Percentiles rank a stretch among this genome's conserved stretches.
phyloP scores from a whole-genome alignment of 2,329 filamentous ascomycete species.

The Fusarium sororula region DNA sequence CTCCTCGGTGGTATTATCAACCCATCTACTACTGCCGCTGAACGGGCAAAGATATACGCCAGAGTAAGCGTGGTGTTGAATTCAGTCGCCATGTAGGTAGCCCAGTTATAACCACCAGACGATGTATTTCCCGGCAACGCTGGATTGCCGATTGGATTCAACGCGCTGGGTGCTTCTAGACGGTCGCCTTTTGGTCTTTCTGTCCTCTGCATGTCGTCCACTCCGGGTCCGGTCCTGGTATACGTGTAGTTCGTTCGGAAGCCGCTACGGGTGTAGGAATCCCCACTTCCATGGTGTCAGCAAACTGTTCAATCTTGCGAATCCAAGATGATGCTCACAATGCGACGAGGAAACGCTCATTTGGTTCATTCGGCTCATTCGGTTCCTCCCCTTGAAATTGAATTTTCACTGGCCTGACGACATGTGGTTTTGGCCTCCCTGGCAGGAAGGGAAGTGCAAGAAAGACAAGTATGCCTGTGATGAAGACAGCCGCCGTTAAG shows the following conservation, averaged over 20 bases:
- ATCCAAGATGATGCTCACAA: not conserved
- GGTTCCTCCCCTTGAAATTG: accelerated
- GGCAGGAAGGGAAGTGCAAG: not conserved
- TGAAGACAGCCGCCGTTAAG: not conserved
- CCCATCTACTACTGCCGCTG: not conserved
- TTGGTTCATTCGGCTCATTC: not conserved
- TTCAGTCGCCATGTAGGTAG: not conserved
- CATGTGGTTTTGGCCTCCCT: not conserved
- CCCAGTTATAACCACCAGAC: not conserved
- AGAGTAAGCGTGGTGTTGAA: constrained; percentile 2
- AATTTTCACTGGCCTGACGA: not conserved
- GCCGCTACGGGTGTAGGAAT: not conserved
- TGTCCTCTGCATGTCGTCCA: not conserved
- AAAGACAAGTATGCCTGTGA: not conserved
- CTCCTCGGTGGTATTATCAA: not conserved
- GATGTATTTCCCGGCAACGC: not conserved
- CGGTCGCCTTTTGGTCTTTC: not conserved
- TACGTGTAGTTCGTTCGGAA: not conserved
- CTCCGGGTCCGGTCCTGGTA: not conserved
- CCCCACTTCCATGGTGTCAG: not conserved
- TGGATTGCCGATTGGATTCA: not conserved
- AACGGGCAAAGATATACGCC: not conserved
- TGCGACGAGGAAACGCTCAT: not conserved
- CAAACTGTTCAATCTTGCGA: not conserved
- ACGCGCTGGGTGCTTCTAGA: not conserved